These are phyloP conservation scores for Fusarium nematophilum DNA, from an alignment of 2,329 filamentous ascomycete genomes.

Conservation along the genomic window DNA sequence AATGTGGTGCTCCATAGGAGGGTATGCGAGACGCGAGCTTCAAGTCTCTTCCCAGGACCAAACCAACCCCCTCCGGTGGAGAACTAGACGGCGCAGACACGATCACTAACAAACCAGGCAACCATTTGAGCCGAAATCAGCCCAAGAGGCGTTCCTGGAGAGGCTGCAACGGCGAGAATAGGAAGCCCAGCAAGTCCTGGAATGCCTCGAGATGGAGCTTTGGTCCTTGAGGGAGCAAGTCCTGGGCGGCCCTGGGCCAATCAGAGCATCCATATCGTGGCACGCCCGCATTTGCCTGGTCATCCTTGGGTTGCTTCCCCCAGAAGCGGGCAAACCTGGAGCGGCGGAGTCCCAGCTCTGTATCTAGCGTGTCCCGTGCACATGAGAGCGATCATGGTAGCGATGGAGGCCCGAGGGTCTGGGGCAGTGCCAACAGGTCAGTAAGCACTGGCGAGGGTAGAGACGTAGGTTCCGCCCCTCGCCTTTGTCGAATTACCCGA, in stretches of 20 bases:
- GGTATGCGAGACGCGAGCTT: neutral
- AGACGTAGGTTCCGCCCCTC: no score
- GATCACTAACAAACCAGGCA: conserved; percentile 23
- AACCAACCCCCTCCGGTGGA: neutral
- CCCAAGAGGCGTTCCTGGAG: conserved; percentile 19
- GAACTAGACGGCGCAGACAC: conserved; percentile 4
- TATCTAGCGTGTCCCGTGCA: conserved; percentile 22
- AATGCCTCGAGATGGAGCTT: conserved; percentile 34
- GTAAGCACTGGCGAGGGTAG: no score
- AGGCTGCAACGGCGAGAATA: conserved; percentile 2
- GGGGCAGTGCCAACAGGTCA: conserved; percentile 8
- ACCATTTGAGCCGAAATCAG: conserved; percentile 25
- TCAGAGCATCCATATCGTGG: conserved; percentile 22
- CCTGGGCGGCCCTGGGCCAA: conserved; percentile 25
- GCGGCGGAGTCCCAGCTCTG: conserved; percentile 33
- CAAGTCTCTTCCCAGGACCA: neutral
- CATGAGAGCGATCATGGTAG: no score
- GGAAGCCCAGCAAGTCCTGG: conserved; percentile 7
- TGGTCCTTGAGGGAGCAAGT: conserved; percentile 9
- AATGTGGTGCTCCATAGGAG: conserved; percentile 3
- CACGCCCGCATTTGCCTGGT: conserved; percentile 39
- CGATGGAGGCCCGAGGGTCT: conserved; percentile 2
- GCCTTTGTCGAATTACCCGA: no score
- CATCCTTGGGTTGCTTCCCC: conserved; percentile 27
- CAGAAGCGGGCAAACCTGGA: conserved; percentile 34